Base-by-base conservation (phyloP, 257 asterid genomes). In the Solanum dulcamara region DNA sequence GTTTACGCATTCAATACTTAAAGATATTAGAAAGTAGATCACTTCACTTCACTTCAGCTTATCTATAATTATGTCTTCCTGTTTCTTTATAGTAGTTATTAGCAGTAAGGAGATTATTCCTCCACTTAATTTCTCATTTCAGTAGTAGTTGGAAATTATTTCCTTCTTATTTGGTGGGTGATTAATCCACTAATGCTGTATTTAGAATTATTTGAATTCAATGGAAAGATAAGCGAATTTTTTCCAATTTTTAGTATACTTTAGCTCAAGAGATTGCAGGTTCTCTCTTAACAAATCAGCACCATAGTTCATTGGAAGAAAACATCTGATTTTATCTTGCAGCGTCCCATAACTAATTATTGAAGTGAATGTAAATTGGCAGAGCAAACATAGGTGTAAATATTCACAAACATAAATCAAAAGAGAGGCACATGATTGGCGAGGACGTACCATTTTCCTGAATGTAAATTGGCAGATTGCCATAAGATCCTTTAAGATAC, bases 381-480 rank as follows among this genome's bases (percentile, higher is more conserved):
- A 62, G 72, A 28, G 42, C 42, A 67, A 28, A 18, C 81, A 40
- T 13, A 42, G 57, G 81, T 74, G 81, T 42, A 40, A 13, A 17
- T 42, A 24, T 24, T 26, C 24, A 24, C n/a, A 74, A 74, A 74
- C 81, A 74, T n/a, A n/a, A 40, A 72, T 72, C 81, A 74, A 75
- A 72, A 44, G 59, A 75, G 59, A 75, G 82, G 51, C 38, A 46
- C 2, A 7, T 15, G 88, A 74, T 40, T 40, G 60, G 24, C 4
- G 40, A 75, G 60, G 93, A 84, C 85, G 81, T 28, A 86, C 90
- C 90, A 66, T 86, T 88, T 86, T 88, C 90, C 1, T 88, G 85
- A 87, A 93, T 81, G 88, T 91, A 92, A 74, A 92, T 30, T 10
- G 93, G 90, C 17, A 91, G 93, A 86, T 92, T 91, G 38, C 90